Conservation (phyloP, 306 rosid species). For the Vigna hirtella region DNA sequence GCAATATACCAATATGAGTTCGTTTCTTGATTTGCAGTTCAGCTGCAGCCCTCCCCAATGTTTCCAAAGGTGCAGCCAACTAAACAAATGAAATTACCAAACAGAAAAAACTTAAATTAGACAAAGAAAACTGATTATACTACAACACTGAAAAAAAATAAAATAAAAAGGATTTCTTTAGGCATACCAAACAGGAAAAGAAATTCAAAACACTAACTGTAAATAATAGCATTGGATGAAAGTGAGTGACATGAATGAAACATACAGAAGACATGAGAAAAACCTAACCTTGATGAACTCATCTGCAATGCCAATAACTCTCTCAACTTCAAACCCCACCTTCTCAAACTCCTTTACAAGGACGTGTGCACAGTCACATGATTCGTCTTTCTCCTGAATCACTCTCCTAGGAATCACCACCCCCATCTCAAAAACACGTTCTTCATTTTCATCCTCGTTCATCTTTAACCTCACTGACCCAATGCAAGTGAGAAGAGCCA, state of each 20-base stretch:
- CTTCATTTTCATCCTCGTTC: slow-evolving; percentile 57
- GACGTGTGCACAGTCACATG: slow-evolving; percentile 57
- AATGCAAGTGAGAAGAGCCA: slow-evolving; percentile 30
- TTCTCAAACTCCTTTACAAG: slow-evolving; percentile 67
- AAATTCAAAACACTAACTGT: not conserved
- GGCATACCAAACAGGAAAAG: slow-evolving; percentile 10
- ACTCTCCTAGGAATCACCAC: slow-evolving; percentile 77
- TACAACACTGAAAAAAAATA: not conserved
- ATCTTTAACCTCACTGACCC: slow-evolving; percentile 50
- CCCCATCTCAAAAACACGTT: slow-evolving; percentile 75
- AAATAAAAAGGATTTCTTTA: not conserved
- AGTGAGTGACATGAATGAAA: slow-evolving; percentile 13
- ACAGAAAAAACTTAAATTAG: slow-evolving; percentile 28
- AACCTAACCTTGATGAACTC: slow-evolving; percentile 86
- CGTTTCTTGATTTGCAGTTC: slow-evolving; percentile 75
- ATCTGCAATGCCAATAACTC: slow-evolving; percentile 82
- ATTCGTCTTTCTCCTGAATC: slow-evolving; percentile 52
- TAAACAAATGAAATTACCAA: slow-evolving; percentile 44
- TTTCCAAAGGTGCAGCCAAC: slow-evolving; percentile 93
- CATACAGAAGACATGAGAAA: slow-evolving; percentile 20
- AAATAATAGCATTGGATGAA: not conserved
- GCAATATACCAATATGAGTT: slow-evolving; percentile 73
- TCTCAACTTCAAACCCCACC: slow-evolving; percentile 75
- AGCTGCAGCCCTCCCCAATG: slow-evolving; percentile 80
- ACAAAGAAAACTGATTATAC: slow-evolving; percentile 12